Evolutionary conservation across 2,329 filamentous ascomycete genomes (phyloP).

Genomic region (Cladosporium phlei): DNA sequence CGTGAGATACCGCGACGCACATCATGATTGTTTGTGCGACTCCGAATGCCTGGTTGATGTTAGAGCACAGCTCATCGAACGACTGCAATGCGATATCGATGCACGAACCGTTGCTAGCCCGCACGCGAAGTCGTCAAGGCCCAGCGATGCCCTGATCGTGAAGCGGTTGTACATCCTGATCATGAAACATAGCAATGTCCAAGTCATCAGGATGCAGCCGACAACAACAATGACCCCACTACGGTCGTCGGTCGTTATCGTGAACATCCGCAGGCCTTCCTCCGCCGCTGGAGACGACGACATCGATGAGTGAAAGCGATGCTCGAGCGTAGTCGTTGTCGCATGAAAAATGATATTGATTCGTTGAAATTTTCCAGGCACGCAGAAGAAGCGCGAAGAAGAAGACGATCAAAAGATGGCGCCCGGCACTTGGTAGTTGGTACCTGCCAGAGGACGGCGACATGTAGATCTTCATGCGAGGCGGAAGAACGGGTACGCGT

Average conservation of each 20-base stretch:
- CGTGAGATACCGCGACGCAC: slow-evolving; percentile 19
- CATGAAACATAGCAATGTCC: slow-evolving; percentile 23
- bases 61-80: background rate
- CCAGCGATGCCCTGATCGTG: slow-evolving; percentile 23
- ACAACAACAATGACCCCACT: slow-evolving; percentile 23
- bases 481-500: too few relatives aligned
- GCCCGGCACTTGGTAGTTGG: too few relatives aligned
- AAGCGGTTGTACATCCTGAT: slow-evolving; percentile 23
- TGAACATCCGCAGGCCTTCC: slow-evolving; percentile 21
- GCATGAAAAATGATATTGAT: too few relatives aligned
- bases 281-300: background rate
- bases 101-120: slow-evolving; percentile 23
- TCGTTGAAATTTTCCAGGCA: too few relatives aligned
- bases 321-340: too few relatives aligned
- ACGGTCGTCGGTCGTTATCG: slow-evolving; percentile 22
- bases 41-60: slow-evolving; percentile 18
- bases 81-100: background rate
- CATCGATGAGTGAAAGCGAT: too few relatives aligned
- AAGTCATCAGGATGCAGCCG: slow-evolving; percentile 23
- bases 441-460: too few relatives aligned
- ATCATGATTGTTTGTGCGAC: slow-evolving; percentile 21
- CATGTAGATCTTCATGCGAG: too few relatives aligned
- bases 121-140: slow-evolving; percentile 22
- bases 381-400: too few relatives aligned
- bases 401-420: too few relatives aligned